phyloP scores from a whole-genome alignment of 2,329 filamentous ascomycete species.

The Tolypocladium album region DNA sequence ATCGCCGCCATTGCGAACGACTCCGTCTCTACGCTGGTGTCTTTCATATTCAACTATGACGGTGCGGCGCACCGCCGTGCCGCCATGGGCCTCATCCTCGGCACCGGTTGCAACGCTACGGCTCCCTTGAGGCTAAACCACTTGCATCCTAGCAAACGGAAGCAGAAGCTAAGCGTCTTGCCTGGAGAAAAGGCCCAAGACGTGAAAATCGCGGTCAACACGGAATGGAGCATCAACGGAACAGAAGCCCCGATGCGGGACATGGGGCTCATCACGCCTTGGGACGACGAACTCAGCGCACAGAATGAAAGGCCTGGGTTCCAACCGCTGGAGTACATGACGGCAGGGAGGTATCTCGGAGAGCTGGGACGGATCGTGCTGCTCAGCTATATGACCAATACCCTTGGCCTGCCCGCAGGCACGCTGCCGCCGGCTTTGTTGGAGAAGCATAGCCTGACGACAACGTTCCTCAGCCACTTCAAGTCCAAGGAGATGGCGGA shows the following conservation, averaged over 20 bases:
- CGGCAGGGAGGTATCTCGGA: slow-evolving; percentile 65
- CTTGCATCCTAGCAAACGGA: slow-evolving; percentile 54
- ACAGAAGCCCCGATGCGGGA: slow-evolving; percentile 56
- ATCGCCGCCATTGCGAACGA: slow-evolving; percentile 75
- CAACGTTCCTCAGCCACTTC: slow-evolving; percentile 62
- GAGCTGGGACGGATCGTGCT: slow-evolving; percentile 65
- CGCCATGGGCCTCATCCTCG: slow-evolving; percentile 71
- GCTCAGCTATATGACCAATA: slow-evolving; percentile 48
- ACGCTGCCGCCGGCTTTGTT: slow-evolving; percentile 44
- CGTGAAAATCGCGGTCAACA: slow-evolving; percentile 66
- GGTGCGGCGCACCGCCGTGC: slow-evolving; percentile 51
- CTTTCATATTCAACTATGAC: slow-evolving; percentile 62
- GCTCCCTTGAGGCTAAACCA: slow-evolving; percentile 56
- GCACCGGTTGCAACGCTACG: slow-evolving; percentile 73
- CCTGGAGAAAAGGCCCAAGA: slow-evolving; percentile 35
- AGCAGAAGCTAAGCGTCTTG: slow-evolving; percentile 34
- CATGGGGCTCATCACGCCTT: slow-evolving; percentile 53
- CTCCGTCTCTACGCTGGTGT: slow-evolving; percentile 67
- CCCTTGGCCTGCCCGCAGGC: slow-evolving; percentile 25
- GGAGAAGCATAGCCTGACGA: slow-evolving; percentile 53
- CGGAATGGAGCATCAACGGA: slow-evolving; percentile 75
- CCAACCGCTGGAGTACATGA: slow-evolving; percentile 80
- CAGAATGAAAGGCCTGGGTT: slow-evolving; percentile 63
- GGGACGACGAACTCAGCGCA: slow-evolving; percentile 58
- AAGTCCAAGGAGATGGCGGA: slow-evolving; percentile 38